phyloP scores from a whole-genome alignment of 2,329 filamentous ascomycete species.

The Fusarium pseudocircinatum region DNA sequence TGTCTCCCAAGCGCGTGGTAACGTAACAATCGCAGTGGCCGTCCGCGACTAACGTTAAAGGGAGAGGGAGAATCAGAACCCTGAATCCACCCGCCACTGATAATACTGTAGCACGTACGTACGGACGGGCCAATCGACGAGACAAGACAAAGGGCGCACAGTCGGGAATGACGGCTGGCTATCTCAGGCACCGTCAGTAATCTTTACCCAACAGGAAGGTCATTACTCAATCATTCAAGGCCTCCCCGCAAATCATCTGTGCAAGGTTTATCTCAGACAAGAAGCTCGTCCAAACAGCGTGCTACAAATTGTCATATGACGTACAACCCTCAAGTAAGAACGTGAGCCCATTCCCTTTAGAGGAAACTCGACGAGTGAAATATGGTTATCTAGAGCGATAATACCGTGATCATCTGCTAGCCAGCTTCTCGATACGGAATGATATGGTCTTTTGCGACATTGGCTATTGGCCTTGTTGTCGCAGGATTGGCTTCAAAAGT shows the following conservation, averaged over 20 bases:
- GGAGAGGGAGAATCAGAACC: background rate
- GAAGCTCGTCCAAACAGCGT: background rate
- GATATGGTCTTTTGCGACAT: background rate
- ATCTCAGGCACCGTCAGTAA: slow-evolving; percentile 9
- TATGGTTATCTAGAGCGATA: slow-evolving; percentile 7
- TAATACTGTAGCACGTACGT: background rate
- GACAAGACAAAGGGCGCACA: slow-evolving; percentile 11
- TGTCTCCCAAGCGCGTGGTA: slow-evolving; percentile 17
- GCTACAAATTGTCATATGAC: slow-evolving; percentile 17
- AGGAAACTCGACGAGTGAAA: background rate
- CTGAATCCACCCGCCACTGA: slow-evolving; percentile 11
- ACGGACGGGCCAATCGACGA: background rate
- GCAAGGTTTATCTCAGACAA: slow-evolving; percentile 15
- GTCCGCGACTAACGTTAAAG: background rate
- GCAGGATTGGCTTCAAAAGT: slow-evolving; percentile 10
- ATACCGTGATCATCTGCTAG: slow-evolving; percentile 7
- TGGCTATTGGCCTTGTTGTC: background rate
- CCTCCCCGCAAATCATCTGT: slow-evolving; percentile 14
- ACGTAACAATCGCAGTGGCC: slow-evolving; percentile 10
- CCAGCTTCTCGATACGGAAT: slow-evolving; percentile 22
- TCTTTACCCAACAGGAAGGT: slow-evolving; percentile 31
- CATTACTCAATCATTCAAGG: slow-evolving; percentile 3
- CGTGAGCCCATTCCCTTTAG: background rate
- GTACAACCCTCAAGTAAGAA: slow-evolving; percentile 6
- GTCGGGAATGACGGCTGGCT: slow-evolving; percentile 9